Evolutionary conservation across 139 green algal genomes (phyloP).

Genomic region (Mesostigma viride): DNA sequence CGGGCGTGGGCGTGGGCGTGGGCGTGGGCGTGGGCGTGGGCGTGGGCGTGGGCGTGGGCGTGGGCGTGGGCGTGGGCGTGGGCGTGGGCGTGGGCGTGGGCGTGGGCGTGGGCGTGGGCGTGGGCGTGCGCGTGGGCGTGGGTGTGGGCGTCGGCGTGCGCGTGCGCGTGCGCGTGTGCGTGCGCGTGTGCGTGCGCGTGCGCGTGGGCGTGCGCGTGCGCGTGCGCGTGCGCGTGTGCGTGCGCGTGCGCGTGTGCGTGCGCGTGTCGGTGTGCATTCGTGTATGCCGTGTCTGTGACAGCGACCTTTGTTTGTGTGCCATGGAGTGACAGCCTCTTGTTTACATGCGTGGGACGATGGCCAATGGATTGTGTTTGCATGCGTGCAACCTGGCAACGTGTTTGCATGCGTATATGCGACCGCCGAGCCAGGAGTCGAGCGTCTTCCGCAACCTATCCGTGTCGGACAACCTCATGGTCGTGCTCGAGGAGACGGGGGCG

Average conservation of each 20-base stretch:
- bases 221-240: not conserved
- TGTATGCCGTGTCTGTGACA: not conserved
- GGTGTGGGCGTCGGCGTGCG: not conserved
- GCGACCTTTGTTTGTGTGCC: not conserved
- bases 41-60: no score
- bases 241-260: not conserved
- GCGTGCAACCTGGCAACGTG: no score
- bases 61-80: no score
- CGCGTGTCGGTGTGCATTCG: not conserved
- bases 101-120: no score
- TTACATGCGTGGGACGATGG: no score
- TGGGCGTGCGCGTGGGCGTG: not conserved
- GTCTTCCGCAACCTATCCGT: constrained; percentile 26
- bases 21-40: no score
- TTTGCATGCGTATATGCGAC: no score
- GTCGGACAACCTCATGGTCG: constrained; percentile 27
- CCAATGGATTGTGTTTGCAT: no score
- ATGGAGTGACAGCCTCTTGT: no score
- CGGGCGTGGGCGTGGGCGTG: no score
- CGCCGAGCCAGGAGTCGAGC: constrained; percentile 27
- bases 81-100: no score
- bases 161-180: not conserved
- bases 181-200: not conserved
- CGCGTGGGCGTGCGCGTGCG: not conserved
- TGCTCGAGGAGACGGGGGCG: constrained; percentile 22